Conservation (phyloP, 2,329 filamentous ascomycete species). For the Huntiella abstrusa region DNA sequence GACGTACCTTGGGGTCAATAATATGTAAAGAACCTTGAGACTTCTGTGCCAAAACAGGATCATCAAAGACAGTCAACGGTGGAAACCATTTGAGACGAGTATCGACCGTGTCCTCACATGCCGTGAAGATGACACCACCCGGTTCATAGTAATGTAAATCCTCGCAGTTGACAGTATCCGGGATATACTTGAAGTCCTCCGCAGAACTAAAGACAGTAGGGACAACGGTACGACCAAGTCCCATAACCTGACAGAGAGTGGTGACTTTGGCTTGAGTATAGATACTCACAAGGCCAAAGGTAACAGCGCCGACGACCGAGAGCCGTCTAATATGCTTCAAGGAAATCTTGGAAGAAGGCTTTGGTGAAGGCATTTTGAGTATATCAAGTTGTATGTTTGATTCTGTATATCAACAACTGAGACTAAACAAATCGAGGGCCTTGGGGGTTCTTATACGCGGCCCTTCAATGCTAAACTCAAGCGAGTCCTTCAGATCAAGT, state of each 20-base stretch:
- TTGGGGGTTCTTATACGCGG: too few relatives aligned
- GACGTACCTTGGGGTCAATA: conserved; percentile 32
- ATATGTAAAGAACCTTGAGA: conserved; percentile 29
- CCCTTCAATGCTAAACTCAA: too few relatives aligned
- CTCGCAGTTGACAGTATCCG: conserved; percentile 37
- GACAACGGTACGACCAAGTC: conserved; percentile 15
- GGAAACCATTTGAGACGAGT: conserved; percentile 34
- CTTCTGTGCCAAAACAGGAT: conserved; percentile 19
- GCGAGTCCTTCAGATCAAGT: too few relatives aligned
- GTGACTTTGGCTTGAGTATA: too few relatives aligned
- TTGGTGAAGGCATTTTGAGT: too few relatives aligned
- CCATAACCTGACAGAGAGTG: conserved; percentile 13
- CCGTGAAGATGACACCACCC: conserved; percentile 32
- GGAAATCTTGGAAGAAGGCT: too few relatives aligned
- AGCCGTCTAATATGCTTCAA: too few relatives aligned
- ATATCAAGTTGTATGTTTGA: too few relatives aligned
- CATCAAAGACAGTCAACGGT: conserved; percentile 22
- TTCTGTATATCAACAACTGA: too few relatives aligned
- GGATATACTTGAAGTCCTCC: conserved; percentile 23
- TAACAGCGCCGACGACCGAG: too few relatives aligned
- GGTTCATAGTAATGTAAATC: conserved; percentile 36
- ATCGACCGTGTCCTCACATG: conserved; percentile 29
- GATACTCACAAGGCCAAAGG: too few relatives aligned
- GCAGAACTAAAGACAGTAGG: conserved; percentile 13
- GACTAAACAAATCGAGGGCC: too few relatives aligned